A percentile compares a stretch with the other conserved stretches of the same genome.
phyloP scores from a whole-genome alignment of 2,329 filamentous ascomycete species.

The Drechslerella dactyloides region DNA sequence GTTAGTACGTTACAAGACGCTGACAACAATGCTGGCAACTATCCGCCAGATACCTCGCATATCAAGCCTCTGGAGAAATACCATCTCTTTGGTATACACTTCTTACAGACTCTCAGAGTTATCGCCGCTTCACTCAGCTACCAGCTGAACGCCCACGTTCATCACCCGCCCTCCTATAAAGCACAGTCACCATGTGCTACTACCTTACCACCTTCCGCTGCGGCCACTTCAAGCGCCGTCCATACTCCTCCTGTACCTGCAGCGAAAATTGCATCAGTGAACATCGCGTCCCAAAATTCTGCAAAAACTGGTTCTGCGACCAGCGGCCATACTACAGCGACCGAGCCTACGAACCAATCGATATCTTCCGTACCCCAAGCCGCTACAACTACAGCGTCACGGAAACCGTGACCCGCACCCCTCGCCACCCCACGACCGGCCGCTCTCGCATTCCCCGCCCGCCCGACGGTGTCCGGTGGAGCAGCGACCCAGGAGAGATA shows the following conservation, averaged over 20 bases:
- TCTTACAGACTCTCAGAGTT: too few relatives aligned
- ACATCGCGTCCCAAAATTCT: slow-evolving; percentile 23
- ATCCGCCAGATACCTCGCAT: too few relatives aligned
- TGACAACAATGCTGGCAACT: too few relatives aligned
- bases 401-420: slow-evolving; percentile 8
- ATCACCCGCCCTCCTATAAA: neutral
- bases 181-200: slow-evolving; percentile 31
- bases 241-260: slow-evolving; percentile 15
- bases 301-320: slow-evolving; percentile 39
- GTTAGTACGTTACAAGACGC: too few relatives aligned
- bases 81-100: too few relatives aligned
- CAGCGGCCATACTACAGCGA: slow-evolving; percentile 39
- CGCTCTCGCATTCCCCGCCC: too few relatives aligned
- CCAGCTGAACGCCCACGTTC: neutral
- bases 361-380: slow-evolving; percentile 23
- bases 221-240: slow-evolving; percentile 33
- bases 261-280: slow-evolving; percentile 18
- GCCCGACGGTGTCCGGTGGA: too few relatives aligned
- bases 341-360: slow-evolving; percentile 11
- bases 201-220: slow-evolving; percentile 25
- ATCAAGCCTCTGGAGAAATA: too few relatives aligned
- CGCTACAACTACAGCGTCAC: slow-evolving; percentile 24
- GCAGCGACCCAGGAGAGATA: too few relatives aligned
- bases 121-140: too few relatives aligned
- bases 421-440: neutral